These are phyloP conservation scores for Byssothecium circinans DNA, from an alignment of 2,329 filamentous ascomycete genomes.

Conservation along the genomic window DNA sequence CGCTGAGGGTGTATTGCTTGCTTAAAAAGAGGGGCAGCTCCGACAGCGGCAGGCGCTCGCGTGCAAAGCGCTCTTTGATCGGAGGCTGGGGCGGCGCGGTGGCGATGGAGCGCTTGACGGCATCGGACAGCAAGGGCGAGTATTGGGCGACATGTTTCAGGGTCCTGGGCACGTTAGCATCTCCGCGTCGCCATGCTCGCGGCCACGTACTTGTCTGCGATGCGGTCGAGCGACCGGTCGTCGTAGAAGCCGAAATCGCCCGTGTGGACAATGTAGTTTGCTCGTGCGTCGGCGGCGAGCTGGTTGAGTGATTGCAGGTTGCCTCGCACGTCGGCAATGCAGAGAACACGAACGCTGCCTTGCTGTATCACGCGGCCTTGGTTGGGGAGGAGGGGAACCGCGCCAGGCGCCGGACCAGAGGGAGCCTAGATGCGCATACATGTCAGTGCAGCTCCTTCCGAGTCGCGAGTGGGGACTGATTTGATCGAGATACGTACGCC, in stretches of 20 bases:
- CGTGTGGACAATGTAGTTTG: slow-evolving; percentile 97
- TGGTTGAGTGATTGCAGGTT: slow-evolving; percentile 96
- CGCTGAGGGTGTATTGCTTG: slow-evolving; percentile 86
- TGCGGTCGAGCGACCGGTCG: slow-evolving; percentile 89
- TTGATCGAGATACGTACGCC: no score
- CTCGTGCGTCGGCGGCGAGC: slow-evolving; percentile 88
- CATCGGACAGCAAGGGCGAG: slow-evolving; percentile 86
- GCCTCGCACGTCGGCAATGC: slow-evolving; percentile 60
- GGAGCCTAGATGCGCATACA: slow-evolving; percentile 11
- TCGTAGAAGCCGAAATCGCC: slow-evolving; percentile 99
- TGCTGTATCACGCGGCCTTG: slow-evolving; percentile 56
- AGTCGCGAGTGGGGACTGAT: no score
- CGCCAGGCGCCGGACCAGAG: slow-evolving; percentile 48
- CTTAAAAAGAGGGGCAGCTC: slow-evolving; percentile 87
- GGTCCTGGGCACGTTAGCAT: slow-evolving; percentile 62
- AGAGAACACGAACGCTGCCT: slow-evolving; percentile 53
- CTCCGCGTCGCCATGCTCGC: not conserved
- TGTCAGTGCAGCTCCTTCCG: no score
- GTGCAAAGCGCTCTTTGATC: slow-evolving; percentile 81
- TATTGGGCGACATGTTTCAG: slow-evolving; percentile 98
- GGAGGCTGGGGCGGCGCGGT: slow-evolving; percentile 65
- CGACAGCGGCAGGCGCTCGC: slow-evolving; percentile 84
- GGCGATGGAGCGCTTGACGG: slow-evolving; percentile 67
- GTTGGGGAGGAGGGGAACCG: slow-evolving; percentile 54
- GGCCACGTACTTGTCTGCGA: slow-evolving; percentile 86